These are phyloP conservation scores for Microdochium paspali DNA, from an alignment of 2,329 filamentous ascomycete species.

Conservation along the genomic window DNA sequence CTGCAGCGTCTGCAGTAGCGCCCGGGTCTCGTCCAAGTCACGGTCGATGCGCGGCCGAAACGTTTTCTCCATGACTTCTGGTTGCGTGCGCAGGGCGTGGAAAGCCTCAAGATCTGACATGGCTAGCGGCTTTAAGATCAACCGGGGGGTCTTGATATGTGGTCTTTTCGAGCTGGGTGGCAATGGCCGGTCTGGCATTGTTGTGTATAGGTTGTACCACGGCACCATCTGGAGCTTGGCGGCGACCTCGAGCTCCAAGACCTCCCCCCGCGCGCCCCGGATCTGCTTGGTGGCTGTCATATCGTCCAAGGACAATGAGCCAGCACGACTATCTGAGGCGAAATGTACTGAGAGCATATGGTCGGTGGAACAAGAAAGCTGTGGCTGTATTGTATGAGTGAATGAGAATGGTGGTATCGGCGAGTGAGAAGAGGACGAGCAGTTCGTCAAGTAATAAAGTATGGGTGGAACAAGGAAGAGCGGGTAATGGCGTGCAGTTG, in stretches of 20 bases:
- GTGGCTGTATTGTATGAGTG: too few species aligned
- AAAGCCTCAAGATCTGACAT: conserved; percentile 40
- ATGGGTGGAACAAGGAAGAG: too few species aligned
- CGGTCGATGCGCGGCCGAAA: conserved; percentile 28
- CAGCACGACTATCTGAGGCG: background rate
- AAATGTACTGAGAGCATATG: background rate
- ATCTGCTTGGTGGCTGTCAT: background rate
- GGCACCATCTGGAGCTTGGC: background rate
- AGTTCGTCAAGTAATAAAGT: too few species aligned
- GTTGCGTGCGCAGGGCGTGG: conserved; percentile 43
- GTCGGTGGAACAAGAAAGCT: background rate
- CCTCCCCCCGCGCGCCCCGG: background rate
- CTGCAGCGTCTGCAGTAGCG: conserved; percentile 30
- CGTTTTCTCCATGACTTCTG: conserved; percentile 56
- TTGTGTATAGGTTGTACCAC: background rate
- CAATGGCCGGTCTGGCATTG: background rate
- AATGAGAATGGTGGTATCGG: too few species aligned
- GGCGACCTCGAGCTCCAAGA: background rate
- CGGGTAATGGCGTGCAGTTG: too few species aligned
- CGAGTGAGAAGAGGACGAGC: too few species aligned
- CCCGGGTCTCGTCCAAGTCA: conserved; percentile 31
- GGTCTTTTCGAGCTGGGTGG: conserved; percentile 1
- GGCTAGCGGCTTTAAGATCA: conserved; percentile 41
- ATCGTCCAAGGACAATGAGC: background rate
- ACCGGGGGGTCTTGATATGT: conserved; percentile 37